Base-by-base conservation (phyloP, 805 yeast species). In the Blastobotrys terrestris region DNA sequence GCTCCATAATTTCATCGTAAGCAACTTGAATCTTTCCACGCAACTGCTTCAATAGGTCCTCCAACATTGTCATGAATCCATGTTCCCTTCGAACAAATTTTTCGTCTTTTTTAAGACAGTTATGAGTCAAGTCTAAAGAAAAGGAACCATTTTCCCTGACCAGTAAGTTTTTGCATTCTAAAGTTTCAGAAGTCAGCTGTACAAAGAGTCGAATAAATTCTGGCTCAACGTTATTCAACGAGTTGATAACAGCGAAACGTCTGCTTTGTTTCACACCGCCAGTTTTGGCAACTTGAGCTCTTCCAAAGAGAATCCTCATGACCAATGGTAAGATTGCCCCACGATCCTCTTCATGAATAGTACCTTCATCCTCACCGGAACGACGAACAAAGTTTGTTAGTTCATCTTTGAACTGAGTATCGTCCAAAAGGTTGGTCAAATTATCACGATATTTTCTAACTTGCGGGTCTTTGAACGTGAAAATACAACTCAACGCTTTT, bases 351-450 rank as follows among this genome's bases (percentile, higher is more conserved):
- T 72, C 75, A 56, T 85, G 88, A 51, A 90, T 74, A 1, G 75
- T 67, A 7, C 55, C 60, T 15, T 69, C 70, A 2, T 70, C 73
- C 6, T 81, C 77, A 3, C 77, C 80, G 18, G 76, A 72, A 40
- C 73, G 74, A 16, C 77, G 75, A 16, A 87, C 69, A 41, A 94
- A 76, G 15, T 76, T 78, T 18, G 86, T 73, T 31, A 91, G 71
- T 67, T 91, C 97, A 68, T 94, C 99, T 54, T 89, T 80, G 72
- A 89, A 91, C 15, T 84, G 72, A 1, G 87, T 79, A 55, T 89
- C 95, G 65, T 92, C 97, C 15, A 92, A 71, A 53, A 94, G 68
- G 56, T 85, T 90, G 46, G 71, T 77, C 60, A 94, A 71, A 59
- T 84, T 84, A 55, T 85, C 96, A 53, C 77, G 74, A 63, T 89